A percentile compares a stretch with the other conserved stretches of the same genome.
Conservation (phyloP, 495 filamentous ascomycete genomes). For the Lasiosphaeris hirsuta region DNA sequence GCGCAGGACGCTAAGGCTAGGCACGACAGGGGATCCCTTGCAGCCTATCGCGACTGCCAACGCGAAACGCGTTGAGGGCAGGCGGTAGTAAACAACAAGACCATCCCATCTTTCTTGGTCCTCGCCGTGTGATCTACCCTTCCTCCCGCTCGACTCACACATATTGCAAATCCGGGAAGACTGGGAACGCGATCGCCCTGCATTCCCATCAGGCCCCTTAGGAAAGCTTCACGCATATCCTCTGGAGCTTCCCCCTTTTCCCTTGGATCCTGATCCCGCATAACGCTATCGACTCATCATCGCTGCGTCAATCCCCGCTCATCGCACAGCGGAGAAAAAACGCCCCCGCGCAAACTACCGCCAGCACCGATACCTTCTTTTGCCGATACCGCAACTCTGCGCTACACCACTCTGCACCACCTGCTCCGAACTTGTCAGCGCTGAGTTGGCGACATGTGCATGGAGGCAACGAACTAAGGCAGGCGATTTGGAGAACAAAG, state of each 20-base stretch:
- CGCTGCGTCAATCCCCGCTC: constrained; percentile 26
- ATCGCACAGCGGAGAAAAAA: constrained; percentile 13
- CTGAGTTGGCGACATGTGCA: constrained; percentile 14
- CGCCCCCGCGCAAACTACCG: not conserved
- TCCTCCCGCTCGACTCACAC: constrained; percentile 2
- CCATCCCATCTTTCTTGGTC: constrained; percentile 7
- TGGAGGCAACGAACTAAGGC: constrained; percentile 15
- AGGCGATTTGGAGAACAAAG: constrained; percentile 4
- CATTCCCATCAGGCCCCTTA: constrained; percentile 2
- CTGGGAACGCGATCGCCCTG: constrained; percentile 1
- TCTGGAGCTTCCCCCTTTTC: not conserved
- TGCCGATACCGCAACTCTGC: constrained; percentile 7
- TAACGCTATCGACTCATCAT: constrained; percentile 4
- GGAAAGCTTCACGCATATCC: not conserved
- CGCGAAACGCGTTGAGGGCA: constrained; percentile 10
- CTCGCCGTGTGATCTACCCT: constrained; percentile 19
- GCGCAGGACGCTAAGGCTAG: constrained; percentile 2
- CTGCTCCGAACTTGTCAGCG: not conserved
- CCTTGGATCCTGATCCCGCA: constrained; percentile 1
- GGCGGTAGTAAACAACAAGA: constrained; percentile 5
- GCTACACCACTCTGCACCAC: not conserved
- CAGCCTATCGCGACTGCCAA: constrained; percentile 9
- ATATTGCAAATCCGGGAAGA: constrained; percentile 9
- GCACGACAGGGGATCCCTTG: constrained; percentile 3
- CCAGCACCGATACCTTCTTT: constrained; percentile 6